Conservation (phyloP, 2,329 filamentous ascomycete species). For the Plenodomus lindquistii region DNA sequence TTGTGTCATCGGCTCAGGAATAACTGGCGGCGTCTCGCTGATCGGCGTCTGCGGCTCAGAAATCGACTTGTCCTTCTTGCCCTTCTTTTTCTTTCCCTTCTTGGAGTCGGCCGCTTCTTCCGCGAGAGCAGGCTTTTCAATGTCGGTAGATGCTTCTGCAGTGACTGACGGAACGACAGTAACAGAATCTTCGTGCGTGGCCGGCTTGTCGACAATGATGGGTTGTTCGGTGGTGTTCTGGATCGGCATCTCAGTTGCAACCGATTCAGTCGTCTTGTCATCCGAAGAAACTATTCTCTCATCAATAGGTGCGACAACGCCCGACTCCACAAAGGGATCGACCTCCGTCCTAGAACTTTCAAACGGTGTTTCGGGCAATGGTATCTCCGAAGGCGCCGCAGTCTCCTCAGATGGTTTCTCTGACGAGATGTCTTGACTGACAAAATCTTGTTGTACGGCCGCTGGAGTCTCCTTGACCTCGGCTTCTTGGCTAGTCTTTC, state of each 20-base stretch:
- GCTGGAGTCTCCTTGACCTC: slow-evolving; percentile 1
- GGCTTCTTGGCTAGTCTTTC: slow-evolving; percentile 6
- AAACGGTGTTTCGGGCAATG: slow-evolving; percentile 2
- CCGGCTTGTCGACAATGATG: not conserved
- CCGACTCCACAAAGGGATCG: not conserved
- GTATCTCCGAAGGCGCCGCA: not conserved
- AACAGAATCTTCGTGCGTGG: not conserved
- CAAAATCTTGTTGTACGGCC: not conserved
- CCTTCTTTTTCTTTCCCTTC: slow-evolving; percentile 36
- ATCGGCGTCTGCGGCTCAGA: slow-evolving; percentile 23
- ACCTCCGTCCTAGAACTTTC: slow-evolving; percentile 1
- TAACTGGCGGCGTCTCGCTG: slow-evolving; percentile 5
- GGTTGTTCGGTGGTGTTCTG: not conserved
- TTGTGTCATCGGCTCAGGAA: slow-evolving; percentile 4
- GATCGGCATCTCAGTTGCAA: not conserved
- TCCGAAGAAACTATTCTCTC: not conserved
- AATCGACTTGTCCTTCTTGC: slow-evolving; percentile 24
- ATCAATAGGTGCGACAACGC: not conserved
- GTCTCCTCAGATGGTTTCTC: slow-evolving; percentile 1
- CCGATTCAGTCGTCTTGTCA: not conserved
- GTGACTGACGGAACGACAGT: not conserved
- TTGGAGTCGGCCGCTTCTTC: slow-evolving; percentile 18
- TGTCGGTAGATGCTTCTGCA: not conserved
- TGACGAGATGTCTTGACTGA: not conserved
- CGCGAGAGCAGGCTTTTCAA: not conserved